phyloP scores from a whole-genome alignment of 768 basidiomycete species.

The Kondoa subrosea region DNA sequence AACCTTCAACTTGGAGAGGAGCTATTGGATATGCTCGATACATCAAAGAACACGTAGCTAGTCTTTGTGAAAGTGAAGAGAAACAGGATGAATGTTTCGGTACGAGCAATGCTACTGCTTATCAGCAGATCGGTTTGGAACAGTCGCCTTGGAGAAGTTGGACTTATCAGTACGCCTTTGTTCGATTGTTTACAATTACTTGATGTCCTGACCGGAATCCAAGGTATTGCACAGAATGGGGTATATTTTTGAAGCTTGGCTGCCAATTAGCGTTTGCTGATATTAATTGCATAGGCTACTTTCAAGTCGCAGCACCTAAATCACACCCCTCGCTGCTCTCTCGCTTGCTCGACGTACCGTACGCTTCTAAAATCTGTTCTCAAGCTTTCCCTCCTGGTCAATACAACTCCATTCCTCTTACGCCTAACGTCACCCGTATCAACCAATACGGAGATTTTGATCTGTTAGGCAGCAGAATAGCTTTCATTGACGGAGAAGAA shows the following conservation, averaged over 20 bases:
- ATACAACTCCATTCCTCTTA: slow-evolving; percentile 5
- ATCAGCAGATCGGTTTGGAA: slow-evolving; percentile 42
- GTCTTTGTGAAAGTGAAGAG: slow-evolving; percentile 40
- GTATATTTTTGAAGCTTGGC: no score
- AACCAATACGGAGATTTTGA: slow-evolving; percentile 23
- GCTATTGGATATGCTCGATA: slow-evolving; percentile 52
- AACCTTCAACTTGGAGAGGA: slow-evolving; percentile 22
- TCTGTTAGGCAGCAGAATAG: slow-evolving; percentile 1
- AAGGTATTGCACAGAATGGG: no score
- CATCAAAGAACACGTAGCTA: slow-evolving; percentile 45
- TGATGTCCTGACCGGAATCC: no score
- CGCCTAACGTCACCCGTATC: slow-evolving; percentile 17
- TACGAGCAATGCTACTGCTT: slow-evolving; percentile 53
- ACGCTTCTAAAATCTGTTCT: slow-evolving; percentile 50
- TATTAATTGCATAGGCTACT: slow-evolving; percentile 28
- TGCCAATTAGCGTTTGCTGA: no score
- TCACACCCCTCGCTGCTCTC: slow-evolving; percentile 62
- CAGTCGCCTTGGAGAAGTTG: slow-evolving; percentile 69
- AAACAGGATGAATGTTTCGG: slow-evolving; percentile 66
- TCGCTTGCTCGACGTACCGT: slow-evolving; percentile 52
- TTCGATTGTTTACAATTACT: no score
- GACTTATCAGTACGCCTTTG: slow-evolving; percentile 49
- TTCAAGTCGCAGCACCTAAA: slow-evolving; percentile 45
- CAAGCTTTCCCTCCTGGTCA: slow-evolving; percentile 30
- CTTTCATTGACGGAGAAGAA: slow-evolving; percentile 25